Evolutionary conservation across 257 asterid species (phyloP).

Genomic region (Solanum corneliomulleri): DNA sequence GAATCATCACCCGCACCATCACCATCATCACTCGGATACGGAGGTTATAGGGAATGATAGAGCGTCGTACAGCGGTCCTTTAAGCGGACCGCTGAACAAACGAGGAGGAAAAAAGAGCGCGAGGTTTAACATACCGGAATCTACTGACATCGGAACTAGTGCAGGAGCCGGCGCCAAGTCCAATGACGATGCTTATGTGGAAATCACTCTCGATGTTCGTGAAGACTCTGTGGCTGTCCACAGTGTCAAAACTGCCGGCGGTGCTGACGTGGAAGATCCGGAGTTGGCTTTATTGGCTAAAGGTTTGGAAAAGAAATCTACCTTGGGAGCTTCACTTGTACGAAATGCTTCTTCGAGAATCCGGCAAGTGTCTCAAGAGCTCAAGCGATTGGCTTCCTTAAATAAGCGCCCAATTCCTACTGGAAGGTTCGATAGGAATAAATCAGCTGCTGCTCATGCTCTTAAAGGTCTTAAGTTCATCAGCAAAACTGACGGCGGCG

Average conservation of each 20-base stretch:
- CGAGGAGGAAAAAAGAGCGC: conserved; percentile 58
- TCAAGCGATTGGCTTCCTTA: conserved; percentile 46
- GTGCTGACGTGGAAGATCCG: conserved; percentile 78
- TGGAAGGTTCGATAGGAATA: conserved; percentile 4
- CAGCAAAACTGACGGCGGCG: conserved; percentile 62
- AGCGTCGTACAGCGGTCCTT: conserved; percentile 42
- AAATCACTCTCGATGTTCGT: conserved; percentile 78
- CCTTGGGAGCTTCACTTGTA: conserved; percentile 34
- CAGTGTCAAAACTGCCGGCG: conserved; percentile 76
- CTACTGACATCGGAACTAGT: not conserved
- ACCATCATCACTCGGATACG: conserved; percentile 48
- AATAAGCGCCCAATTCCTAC: not conserved
- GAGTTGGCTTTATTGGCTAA: conserved; percentile 67
- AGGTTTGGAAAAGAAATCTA: conserved; percentile 59
- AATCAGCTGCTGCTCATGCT: conserved; percentile 71
- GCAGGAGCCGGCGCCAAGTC: not conserved
- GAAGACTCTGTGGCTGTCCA: conserved; percentile 92
- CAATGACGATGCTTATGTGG: conserved; percentile 59
- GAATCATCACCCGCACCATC: conserved; percentile 12
- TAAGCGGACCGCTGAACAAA: conserved; percentile 68
- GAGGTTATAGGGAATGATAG: conserved; percentile 36
- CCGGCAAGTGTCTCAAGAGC: conserved; percentile 60
- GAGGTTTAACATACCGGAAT: conserved; percentile 51
- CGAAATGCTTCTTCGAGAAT: conserved; percentile 58
- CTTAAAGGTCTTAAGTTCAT: conserved; percentile 75